Conservation (phyloP, 768 basidiomycete species). For the Chalciporus piperatus region DNA sequence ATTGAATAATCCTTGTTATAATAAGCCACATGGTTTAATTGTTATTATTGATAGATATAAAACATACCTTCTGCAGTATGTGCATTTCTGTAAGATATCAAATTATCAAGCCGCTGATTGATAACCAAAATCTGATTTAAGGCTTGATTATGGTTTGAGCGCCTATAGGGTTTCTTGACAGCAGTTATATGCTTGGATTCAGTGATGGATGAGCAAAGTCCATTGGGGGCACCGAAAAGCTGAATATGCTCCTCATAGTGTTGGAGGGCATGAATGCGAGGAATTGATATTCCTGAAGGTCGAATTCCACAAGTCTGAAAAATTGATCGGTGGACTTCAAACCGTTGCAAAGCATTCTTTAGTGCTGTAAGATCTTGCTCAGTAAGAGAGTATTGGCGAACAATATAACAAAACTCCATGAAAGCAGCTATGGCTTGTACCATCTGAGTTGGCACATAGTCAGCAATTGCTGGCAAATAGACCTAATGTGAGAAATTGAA, state of each 20-base stretch:
- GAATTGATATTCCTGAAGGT: background rate
- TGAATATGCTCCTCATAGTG: slow-evolving; percentile 19
- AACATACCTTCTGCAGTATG: too few species aligned
- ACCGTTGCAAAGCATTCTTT: background rate
- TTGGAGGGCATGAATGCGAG: background rate
- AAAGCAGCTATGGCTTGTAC: slow-evolving; percentile 20
- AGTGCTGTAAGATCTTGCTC: background rate
- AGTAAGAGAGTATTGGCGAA: slow-evolving; percentile 8
- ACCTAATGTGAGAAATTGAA: too few species aligned
- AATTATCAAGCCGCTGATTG: too few species aligned
- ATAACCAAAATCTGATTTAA: too few species aligned
- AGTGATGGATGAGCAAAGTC: background rate
- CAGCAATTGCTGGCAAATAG: too few species aligned
- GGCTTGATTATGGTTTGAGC: too few species aligned
- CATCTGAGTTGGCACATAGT: slow-evolving; percentile 6
- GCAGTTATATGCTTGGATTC: too few species aligned
- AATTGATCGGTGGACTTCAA: background rate
- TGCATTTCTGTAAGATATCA: too few species aligned
- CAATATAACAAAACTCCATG: slow-evolving; percentile 25
- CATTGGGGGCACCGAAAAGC: slow-evolving; percentile 28
- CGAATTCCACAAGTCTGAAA: background rate
- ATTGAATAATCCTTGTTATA: too few species aligned
- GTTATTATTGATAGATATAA: too few species aligned
- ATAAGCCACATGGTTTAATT: too few species aligned
- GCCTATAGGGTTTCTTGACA: too few species aligned